Base-by-base conservation (phyloP, 768 basidiomycete species). In the Coprinopsis strossmayeri region DNA sequence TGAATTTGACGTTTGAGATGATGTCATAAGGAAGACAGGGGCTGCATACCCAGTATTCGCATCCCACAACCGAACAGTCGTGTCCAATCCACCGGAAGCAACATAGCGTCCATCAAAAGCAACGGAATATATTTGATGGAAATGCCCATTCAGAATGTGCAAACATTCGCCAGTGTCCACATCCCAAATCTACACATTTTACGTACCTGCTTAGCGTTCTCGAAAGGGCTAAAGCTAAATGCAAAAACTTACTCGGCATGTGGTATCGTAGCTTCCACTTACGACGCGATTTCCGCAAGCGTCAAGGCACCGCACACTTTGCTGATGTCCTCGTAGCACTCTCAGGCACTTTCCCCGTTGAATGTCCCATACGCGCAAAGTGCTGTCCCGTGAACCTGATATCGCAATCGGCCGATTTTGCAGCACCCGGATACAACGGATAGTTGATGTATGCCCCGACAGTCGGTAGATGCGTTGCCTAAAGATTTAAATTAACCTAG, bases 231-330 rank as follows among this genome's bases (percentile, higher is more conserved):
- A 28, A 26, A 20, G 18, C 35, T 25, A 45, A 23, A 49, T 24
- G 18, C 2, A 17, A 35, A 27, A 25, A 68, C 79, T 40, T 47
- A 95, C 88, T 53, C 93, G 76, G 57, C 85, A 88, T 15, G 84
- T 93, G 38, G 77, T 73, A 63, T 99, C 95, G 64, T 99, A 98
- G 61, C 92, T 93, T 27, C 93, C 95, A 56, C 89, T 93, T 30
- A 93, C 93, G 11, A 86, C 84, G 55, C 69, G 74, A 53, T 82
- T 82, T 21, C 91, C 95, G 55, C 79, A 84, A 10, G 93, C 83
- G 63, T 97, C 95, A 25, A 97, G 67, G 61, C 91, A 91, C 39
- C 95, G 69, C 12, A 98, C 94, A 56, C 87, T 91, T 34, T 78
- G 71, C 23, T 70, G 66, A 61, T 99, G 95, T 0, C 95, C 95